Base-by-base conservation (phyloP, 2,329 filamentous ascomycete genomes). In the Cadophora gregata region DNA sequence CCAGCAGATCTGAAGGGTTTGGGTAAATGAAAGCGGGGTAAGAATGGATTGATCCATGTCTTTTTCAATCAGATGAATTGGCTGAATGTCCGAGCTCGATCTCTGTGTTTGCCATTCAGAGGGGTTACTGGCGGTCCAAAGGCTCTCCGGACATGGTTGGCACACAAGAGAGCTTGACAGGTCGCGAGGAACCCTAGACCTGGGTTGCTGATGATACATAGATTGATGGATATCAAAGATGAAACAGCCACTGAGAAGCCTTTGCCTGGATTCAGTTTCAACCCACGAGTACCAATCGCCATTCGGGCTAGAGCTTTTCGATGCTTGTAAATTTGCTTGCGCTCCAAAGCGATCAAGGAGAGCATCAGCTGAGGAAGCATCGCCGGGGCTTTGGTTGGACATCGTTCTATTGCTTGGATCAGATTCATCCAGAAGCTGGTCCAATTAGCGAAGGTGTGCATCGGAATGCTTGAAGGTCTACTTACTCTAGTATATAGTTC, bases 201-300 rank as follows among this genome's bases (percentile, higher is more conserved):
- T 71, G 21, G 78, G 79, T 69, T 85, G 83, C 75, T 88, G 83
- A 56, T 74, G 72, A 71, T 85, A 88, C 68, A 83, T 78, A 68
- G 84, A 82, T 72, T 84, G 81, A 67, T 88, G 86, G 7, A 83
- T 79, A 73, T 88, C 86, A 64, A 86, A 78, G 62, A 86, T 76
- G 75, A 88, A 86, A 76, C 85, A 88, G 16, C 82, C 82, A 38
- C 83, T 79, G n/a, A 87, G 77, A 31, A 88, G 79, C 50, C 86
- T 82, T 64, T 84, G 82, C 63, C 79, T 80, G 8, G 83, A 79
- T 76, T 89, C 86, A 59, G 77, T 75, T 55, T 83, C 77, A 48
- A 87, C 75, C 86, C 86, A 88, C 67, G 77, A 72, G 47, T 77
- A 78, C 86, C 86, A 88, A 55, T 72, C 65, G 24, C 33, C 67